Evolutionary conservation across 306 rosid species (phyloP).

Genomic region (Heteromeles arbutifolia): DNA sequence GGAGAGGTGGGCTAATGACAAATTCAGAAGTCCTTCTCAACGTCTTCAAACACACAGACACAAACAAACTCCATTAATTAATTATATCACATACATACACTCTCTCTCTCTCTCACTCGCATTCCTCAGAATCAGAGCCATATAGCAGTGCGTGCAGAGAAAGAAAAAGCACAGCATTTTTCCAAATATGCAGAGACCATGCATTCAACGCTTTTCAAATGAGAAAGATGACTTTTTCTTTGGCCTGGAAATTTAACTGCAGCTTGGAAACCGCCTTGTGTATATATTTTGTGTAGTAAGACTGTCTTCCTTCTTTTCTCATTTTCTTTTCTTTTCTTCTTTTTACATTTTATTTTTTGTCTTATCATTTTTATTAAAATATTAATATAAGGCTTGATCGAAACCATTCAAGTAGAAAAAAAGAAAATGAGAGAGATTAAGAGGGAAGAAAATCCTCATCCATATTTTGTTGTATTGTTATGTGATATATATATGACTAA

Average conservation of each 20-base stretch:
- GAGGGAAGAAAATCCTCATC: rapidly evolving
- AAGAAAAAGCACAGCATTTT: slow-evolving; percentile 41
- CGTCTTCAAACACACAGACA: slow-evolving; percentile 29
- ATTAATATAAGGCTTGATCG: too few relatives aligned
- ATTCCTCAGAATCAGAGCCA: slow-evolving; percentile 32
- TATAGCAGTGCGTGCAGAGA: slow-evolving; percentile 36
- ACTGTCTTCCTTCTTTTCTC: too few relatives aligned
- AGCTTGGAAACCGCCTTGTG: not conserved
- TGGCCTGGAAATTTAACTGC: not conserved
- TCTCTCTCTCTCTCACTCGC: not conserved
- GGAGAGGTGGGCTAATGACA: slow-evolving; percentile 45
- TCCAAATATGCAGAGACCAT: slow-evolving; percentile 61
- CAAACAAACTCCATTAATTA: slow-evolving; percentile 29
- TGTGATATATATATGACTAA: too few relatives aligned
- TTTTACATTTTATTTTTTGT: too few relatives aligned
- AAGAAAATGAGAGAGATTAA: too few relatives aligned
- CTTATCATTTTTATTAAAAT: too few relatives aligned
- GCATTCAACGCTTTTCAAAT: slow-evolving; percentile 45
- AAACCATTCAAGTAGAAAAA: too few relatives aligned
- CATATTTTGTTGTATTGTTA: not conserved
- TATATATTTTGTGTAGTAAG: not conserved
- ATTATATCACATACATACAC: slow-evolving; percentile 17
- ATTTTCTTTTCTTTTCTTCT: too few relatives aligned
- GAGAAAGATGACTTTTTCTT: not conserved
- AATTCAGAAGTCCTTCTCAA: slow-evolving; percentile 66